These are phyloP conservation scores for Avena sativa DNA, from an alignment of 176 grass and related monocot genomes.

Conservation along the genomic window DNA sequence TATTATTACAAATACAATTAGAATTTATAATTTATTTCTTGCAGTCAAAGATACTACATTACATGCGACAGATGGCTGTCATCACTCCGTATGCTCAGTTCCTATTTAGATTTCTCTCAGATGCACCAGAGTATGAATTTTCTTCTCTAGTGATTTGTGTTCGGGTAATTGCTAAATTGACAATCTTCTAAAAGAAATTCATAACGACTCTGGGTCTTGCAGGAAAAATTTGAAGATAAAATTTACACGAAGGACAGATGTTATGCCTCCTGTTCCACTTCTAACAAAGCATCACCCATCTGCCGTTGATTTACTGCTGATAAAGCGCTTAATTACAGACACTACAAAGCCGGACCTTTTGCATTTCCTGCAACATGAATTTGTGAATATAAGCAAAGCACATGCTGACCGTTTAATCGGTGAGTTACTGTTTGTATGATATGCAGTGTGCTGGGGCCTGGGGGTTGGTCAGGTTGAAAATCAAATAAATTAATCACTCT, in stretches of 20 bases:
- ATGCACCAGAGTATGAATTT: constrained; percentile 72
- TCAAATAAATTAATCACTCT: not conserved
- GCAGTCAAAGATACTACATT: constrained; percentile 96
- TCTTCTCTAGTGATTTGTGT: constrained; percentile 39
- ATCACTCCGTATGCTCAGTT: constrained; percentile 98
- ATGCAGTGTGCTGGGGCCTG: not conserved
- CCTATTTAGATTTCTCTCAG: constrained; percentile 86
- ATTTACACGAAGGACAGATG: constrained; percentile 86
- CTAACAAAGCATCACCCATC: constrained; percentile 97
- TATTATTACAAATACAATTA: constrained; percentile 2
- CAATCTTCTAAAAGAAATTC: constrained; percentile 4
- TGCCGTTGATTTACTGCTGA: constrained; percentile 92
- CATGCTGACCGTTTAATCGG: constrained; percentile 95
- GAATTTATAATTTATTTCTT: constrained; percentile 44
- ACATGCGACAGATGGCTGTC: constrained; percentile 98
- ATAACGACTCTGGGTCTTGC: constrained; percentile 37
- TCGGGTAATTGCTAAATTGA: constrained; percentile 34
- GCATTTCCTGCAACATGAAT: constrained; percentile 97
- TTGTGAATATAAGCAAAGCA: constrained; percentile 92
- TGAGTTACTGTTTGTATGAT: constrained; percentile 54
- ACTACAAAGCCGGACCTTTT: constrained; percentile 92
- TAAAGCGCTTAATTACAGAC: constrained; percentile 89
- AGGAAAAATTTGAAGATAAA: constrained; percentile 91
- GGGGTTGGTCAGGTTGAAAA: not conserved
- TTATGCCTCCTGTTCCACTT: constrained; percentile 92